These are phyloP conservation scores for Mucor lusitanicus DNA, from an alignment of 371 early-diverging fungal species.

Conservation along the genomic window DNA sequence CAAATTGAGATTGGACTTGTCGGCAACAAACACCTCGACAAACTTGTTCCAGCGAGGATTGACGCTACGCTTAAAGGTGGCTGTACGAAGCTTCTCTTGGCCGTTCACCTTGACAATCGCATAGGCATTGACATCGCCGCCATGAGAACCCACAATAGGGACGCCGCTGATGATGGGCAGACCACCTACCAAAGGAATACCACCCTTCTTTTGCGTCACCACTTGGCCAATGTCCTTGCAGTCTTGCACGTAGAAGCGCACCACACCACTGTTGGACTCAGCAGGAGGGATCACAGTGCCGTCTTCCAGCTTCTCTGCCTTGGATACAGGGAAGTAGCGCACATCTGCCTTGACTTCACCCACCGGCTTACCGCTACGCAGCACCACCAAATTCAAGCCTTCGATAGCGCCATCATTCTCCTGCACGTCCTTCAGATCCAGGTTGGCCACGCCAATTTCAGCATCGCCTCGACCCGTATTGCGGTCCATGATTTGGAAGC, in stretches of 20 bases:
- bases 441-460: slow-evolving; percentile 47
- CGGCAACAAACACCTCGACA: slow-evolving; percentile 31
- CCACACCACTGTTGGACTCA: slow-evolving; percentile 41
- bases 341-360: slow-evolving; percentile 41
- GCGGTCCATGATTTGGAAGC: slow-evolving; percentile 26
- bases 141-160: slow-evolving; percentile 21
- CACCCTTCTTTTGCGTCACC: slow-evolving; percentile 21
- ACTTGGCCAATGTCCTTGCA: slow-evolving; percentile 35
- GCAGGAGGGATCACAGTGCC: slow-evolving; percentile 29
- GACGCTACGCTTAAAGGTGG: slow-evolving; percentile 34
- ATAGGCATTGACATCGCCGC: slow-evolving; percentile 34
- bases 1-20: slow-evolving; percentile 20
- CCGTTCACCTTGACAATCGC: slow-evolving; percentile 38
- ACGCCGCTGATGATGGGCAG: slow-evolving; percentile 25
- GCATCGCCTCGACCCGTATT: slow-evolving; percentile 32
- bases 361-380: slow-evolving; percentile 28
- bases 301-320: slow-evolving; percentile 32
- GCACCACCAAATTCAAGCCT: slow-evolving; percentile 25
- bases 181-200: slow-evolving; percentile 22
- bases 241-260: slow-evolving; percentile 43
- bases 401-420: slow-evolving; percentile 36
- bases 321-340: slow-evolving; percentile 31
- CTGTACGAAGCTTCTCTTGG: slow-evolving; percentile 28
- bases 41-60: slow-evolving; percentile 48
- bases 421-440: slow-evolving; percentile 51